Percentiles rank a stretch among this genome's conserved stretches.
Conservation (phyloP, 2,329 filamentous ascomycete genomes). For the Aureobasidium vineae region DNA sequence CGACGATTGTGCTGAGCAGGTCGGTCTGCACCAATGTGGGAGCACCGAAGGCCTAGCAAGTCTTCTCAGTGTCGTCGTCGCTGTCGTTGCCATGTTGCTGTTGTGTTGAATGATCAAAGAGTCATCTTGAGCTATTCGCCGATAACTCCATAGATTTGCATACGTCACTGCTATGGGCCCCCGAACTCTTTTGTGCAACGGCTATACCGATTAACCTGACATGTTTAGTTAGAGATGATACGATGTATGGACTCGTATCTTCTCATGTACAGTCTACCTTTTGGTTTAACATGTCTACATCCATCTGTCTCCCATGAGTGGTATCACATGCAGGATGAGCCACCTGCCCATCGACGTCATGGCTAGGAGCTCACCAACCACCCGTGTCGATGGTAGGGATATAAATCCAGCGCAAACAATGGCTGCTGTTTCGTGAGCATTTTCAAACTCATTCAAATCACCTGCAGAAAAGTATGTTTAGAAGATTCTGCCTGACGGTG, state of each 20-base stretch:
- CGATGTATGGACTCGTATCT: background rate
- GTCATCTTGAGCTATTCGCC: background rate
- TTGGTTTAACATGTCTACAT: background rate
- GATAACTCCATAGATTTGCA: background rate
- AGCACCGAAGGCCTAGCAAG: conserved; percentile 8
- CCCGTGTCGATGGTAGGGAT: conserved; percentile 5
- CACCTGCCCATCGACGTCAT: conserved; percentile 20
- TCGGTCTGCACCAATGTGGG: conserved; percentile 3
- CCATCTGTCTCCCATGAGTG: background rate
- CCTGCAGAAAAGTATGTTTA: background rate
- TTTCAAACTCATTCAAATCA: background rate
- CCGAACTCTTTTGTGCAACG: conserved; percentile 12
- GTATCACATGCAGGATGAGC: conserved; percentile 11
- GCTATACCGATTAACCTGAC: background rate
- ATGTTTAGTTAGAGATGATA: background rate
- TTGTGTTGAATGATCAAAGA: background rate
- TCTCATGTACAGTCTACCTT: background rate
- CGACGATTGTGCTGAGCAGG: conserved; percentile 8
- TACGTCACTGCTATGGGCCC: conserved; percentile 15
- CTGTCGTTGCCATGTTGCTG: conserved; percentile 6
- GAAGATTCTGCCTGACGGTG: background rate
- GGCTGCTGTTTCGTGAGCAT: background rate
- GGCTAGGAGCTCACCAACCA: conserved; percentile 13
- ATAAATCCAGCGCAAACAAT: background rate
- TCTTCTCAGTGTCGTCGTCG: background rate